Percentiles rank a stretch among this genome's conserved stretches.
Evolutionary conservation across 2,329 filamentous ascomycete genomes (phyloP).

Genomic region (Colletotrichum limetticola): DNA sequence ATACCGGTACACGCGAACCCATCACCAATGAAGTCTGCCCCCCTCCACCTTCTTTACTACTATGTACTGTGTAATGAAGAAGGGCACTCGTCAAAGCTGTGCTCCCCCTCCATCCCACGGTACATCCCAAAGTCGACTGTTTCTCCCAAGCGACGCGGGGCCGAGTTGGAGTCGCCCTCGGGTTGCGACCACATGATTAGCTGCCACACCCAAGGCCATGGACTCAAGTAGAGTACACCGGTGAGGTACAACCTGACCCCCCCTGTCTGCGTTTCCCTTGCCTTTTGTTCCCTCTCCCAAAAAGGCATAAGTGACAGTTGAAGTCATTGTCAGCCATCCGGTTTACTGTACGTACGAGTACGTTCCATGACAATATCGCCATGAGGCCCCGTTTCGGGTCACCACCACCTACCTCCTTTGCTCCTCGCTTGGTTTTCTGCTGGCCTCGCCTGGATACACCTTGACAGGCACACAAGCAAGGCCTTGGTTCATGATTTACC

Average conservation of each 20-base stretch:
- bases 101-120: neutral
- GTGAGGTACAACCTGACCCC: slow-evolving; percentile 19
- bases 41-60: neutral
- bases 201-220: slow-evolving; percentile 9
- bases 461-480: neutral
- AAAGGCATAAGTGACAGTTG: neutral
- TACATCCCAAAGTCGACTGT: neutral
- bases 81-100: neutral
- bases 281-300: neutral
- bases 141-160: slow-evolving; percentile 20
- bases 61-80: neutral
- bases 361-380: slow-evolving; percentile 29
- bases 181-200: slow-evolving; percentile 30
- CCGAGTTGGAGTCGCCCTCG: slow-evolving; percentile 24
- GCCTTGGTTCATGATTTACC: slow-evolving; percentile 18
- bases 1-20: slow-evolving; percentile 16
- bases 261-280: neutral
- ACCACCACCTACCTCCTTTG: neutral
- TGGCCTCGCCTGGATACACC: neutral
- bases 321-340: slow-evolving; percentile 2
- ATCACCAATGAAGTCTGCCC: neutral
- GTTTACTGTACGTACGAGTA: neutral
- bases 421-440: neutral
- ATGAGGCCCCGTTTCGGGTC: slow-evolving; percentile 22
- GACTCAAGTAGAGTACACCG: slow-evolving; percentile 12